Percentiles rank a stretch among this genome's conserved stretches.
Evolutionary conservation across 805 yeast genomes (phyloP).

Genomic region (Wickerhamomyces silvicola): DNA sequence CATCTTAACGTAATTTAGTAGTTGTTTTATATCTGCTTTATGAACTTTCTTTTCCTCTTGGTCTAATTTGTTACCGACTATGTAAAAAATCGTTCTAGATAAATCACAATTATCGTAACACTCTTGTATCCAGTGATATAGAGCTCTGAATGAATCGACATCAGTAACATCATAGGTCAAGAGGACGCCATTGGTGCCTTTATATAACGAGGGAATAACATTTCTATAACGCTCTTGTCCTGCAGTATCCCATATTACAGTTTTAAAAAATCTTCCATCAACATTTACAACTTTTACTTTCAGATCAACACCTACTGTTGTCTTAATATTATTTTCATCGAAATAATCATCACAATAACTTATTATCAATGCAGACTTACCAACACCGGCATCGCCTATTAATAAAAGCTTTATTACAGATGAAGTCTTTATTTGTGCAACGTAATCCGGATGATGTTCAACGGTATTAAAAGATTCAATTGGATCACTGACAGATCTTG

Average conservation of each 20-base stretch:
- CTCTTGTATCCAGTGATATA: slow-evolving; percentile 37
- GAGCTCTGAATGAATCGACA: slow-evolving; percentile 28
- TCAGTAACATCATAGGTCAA: slow-evolving; percentile 39
- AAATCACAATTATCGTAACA: slow-evolving; percentile 30
- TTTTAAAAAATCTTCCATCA: slow-evolving; percentile 36
- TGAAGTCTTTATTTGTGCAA: slow-evolving; percentile 9
- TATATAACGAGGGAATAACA: slow-evolving; percentile 37
- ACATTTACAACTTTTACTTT: slow-evolving; percentile 37
- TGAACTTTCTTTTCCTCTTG: slow-evolving; percentile 30
- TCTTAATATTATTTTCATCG: slow-evolving; percentile 27
- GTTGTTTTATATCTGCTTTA: slow-evolving; percentile 31
- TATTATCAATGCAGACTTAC: slow-evolving; percentile 40
- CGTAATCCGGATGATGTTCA: slow-evolving; percentile 16
- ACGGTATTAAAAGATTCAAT: slow-evolving; percentile 10
- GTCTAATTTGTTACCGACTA: slow-evolving; percentile 42
- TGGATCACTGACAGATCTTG: slow-evolving; percentile 11
- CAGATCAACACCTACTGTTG: slow-evolving; percentile 42
- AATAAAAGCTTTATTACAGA: slow-evolving; percentile 30
- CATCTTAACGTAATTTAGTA: slow-evolving; percentile 25
- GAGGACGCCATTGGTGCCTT: slow-evolving; percentile 40
- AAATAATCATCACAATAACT: slow-evolving; percentile 34
- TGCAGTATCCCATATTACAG: slow-evolving; percentile 45
- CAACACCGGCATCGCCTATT: slow-evolving; percentile 43
- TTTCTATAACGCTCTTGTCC: slow-evolving; percentile 45
- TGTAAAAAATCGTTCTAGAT: slow-evolving; percentile 29